These are phyloP conservation scores for Hygrophoropsis aurantiaca DNA, from an alignment of 768 basidiomycete species.

Conservation along the genomic window DNA sequence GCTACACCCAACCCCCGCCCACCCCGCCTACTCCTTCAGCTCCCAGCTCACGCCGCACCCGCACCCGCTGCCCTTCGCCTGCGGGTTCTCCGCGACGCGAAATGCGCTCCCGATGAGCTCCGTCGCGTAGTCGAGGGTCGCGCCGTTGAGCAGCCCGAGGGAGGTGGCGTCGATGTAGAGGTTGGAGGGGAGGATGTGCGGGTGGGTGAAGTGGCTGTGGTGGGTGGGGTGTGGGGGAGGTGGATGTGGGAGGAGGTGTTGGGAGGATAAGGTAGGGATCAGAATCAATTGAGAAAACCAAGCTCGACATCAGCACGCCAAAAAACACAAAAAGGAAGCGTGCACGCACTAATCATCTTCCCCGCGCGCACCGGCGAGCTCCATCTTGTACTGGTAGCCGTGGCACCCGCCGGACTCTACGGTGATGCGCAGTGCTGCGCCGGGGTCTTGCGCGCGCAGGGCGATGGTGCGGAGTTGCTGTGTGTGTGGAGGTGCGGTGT, in stretches of 20 bases:
- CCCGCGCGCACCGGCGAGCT: conserved; percentile 59
- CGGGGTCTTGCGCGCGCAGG: conserved; percentile 55
- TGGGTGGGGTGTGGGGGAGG: too few relatives aligned
- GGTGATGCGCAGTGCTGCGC: conserved; percentile 73
- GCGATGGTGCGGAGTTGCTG: conserved; percentile 81
- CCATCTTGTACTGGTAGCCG: conserved; percentile 95
- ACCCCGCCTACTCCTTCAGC: conserved; percentile 52
- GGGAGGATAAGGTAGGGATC: not conserved
- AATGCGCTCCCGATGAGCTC: conserved; percentile 96
- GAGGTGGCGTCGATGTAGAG: conserved; percentile 87
- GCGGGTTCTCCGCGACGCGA: conserved; percentile 80
- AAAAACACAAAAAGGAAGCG: not conserved
- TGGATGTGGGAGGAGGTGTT: not conserved
- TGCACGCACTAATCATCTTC: conserved; percentile 83
- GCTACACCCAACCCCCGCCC: too few relatives aligned
- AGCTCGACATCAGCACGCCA: conserved; percentile 3
- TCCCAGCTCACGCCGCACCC: conserved; percentile 98
- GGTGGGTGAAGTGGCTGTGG: conserved; percentile 73
- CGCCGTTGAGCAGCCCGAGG: conserved; percentile 79
- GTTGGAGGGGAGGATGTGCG: conserved; percentile 67
- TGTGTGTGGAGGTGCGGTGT: not conserved
- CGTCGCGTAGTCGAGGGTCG: conserved; percentile 87
- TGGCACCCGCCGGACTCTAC: conserved; percentile 97
- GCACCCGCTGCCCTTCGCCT: conserved; percentile 86
- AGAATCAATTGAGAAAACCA: not conserved